Evolutionary conservation across 257 asterid species (phyloP), one percentile per base, ranked within the genome.

Genomic region (Echium plantagineum): DNA sequence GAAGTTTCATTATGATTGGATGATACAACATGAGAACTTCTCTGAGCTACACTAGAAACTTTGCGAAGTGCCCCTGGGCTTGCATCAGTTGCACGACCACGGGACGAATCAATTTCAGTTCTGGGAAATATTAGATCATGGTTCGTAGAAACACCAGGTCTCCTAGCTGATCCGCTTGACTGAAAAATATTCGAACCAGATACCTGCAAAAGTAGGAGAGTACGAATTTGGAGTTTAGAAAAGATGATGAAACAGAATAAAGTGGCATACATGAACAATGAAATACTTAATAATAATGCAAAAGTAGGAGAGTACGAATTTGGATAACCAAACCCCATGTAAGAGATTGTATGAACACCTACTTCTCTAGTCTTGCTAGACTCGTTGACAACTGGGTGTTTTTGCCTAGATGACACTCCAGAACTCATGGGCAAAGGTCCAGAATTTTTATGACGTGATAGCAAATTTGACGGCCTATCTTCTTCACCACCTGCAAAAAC

Each of bases 401-500:
- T 89, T 73, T 74, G 85, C 62, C 78, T 82, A 55, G 85, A 64
- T 57, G 83, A 73, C 77, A 75, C 77, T 72, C 82, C 89, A 47
- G 90, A 74, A 74, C 72, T 83, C 71, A 77, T 65, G 51, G 72
- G 49, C 61, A 69, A 56, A 2, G 60, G 63, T 52, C 64, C 81
- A 12, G 77, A 2, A 66, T 70, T 82, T 73, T 85, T 74, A 71
- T 74, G 69, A 22, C 75, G 86, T 63, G 74, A 57, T 57, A 80
- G 69, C 66, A 79, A 74, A 48, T 78, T 87, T 55, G 74, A 62
- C 18, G 78, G 76, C 66, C 67, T 79, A 60, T 83, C 82, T 59
- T 82, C 96, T 49, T 87, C 96, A 64, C 78, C 85, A 66, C 95
- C 96, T 90, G 79, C 55, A 6, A 59, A 65, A 38, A 73, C 58